phyloP scores from a whole-genome alignment of 345 rosid genomes.

The Melaleuca quinquenervia region DNA sequence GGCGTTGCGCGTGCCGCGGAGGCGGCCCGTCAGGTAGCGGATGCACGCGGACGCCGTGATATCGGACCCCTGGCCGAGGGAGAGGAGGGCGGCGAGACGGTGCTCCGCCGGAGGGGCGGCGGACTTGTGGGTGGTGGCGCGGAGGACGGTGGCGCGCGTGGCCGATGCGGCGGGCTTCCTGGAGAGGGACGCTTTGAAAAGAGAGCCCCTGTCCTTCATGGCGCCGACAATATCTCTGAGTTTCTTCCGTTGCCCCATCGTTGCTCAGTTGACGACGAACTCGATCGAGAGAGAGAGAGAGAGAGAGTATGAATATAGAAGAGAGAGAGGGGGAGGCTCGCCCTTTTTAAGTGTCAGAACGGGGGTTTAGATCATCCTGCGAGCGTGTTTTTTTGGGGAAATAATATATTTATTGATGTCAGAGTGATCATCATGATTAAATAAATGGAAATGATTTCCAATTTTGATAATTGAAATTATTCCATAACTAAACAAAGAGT shows the following conservation, averaged over 20 bases:
- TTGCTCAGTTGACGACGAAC: neutral
- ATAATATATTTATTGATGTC: neutral
- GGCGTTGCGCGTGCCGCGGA: conserved; percentile 21
- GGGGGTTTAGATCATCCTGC: neutral
- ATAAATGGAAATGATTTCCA: neutral
- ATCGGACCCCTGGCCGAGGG: conserved; percentile 14
- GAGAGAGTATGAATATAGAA: neutral
- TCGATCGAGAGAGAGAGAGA: neutral
- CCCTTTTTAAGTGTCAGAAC: neutral
- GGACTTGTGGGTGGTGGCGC: conserved; percentile 33
- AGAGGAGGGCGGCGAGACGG: conserved; percentile 21
- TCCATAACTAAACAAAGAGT: neutral
- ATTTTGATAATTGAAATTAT: neutral
- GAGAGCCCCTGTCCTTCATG: conserved; percentile 33
- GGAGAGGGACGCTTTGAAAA: conserved; percentile 28
- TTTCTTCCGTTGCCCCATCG: conserved; percentile 27
- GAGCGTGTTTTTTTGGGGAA: neutral
- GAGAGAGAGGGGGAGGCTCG: neutral
- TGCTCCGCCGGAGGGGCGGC: conserved; percentile 19
- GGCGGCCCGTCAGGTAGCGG: conserved; percentile 28
- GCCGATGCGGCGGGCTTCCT: conserved; percentile 13
- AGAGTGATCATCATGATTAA: neutral
- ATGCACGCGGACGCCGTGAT: conserved; percentile 24
- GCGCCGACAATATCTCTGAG: conserved; percentile 16
- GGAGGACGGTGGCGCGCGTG: conserved; percentile 21